phyloP scores from a whole-genome alignment of 345 rosid genomes.

The Clarkia xantiana region DNA sequence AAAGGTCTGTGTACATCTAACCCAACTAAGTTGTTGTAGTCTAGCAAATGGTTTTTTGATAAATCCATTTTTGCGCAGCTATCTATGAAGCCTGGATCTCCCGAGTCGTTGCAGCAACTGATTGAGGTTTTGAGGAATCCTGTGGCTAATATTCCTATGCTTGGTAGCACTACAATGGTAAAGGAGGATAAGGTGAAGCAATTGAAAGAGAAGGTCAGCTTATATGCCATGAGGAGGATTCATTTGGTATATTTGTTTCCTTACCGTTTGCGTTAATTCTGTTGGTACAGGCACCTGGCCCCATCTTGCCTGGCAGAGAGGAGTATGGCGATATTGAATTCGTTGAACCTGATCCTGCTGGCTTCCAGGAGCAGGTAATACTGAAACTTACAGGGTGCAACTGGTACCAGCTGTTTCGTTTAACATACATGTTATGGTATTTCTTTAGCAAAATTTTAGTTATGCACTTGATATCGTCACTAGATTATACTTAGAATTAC shows the following conservation, averaged over 20 bases:
- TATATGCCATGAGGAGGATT: neutral
- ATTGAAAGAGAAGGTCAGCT: constrained; percentile 57
- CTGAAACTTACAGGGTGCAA: constrained; percentile 1
- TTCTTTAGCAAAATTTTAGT: no score
- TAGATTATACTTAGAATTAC: no score
- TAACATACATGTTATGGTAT: no score
- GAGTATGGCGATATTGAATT: constrained; percentile 34
- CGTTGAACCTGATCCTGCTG: constrained; percentile 66
- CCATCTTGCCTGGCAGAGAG: constrained; percentile 30
- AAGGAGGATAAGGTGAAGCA: constrained; percentile 62
- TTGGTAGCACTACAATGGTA: constrained; percentile 29
- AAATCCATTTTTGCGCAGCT: constrained; percentile 26
- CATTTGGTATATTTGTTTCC: neutral
- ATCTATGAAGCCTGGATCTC: constrained; percentile 72
- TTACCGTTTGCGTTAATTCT: constrained; percentile 7
- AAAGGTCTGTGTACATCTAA: constrained; percentile 33
- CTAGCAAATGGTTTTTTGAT: constrained; percentile 7
- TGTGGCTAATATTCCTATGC: constrained; percentile 20
- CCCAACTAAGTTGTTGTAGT: neutral
- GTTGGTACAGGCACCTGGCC: constrained; percentile 32
- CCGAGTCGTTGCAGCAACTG: constrained; percentile 66
- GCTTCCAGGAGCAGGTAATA: constrained; percentile 65
- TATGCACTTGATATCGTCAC: no score
- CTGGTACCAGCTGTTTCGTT: no score
- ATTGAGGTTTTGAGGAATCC: constrained; percentile 77